Base-by-base conservation (phyloP, 768 basidiomycete genomes). In the Leucosporidium scottii region DNA sequence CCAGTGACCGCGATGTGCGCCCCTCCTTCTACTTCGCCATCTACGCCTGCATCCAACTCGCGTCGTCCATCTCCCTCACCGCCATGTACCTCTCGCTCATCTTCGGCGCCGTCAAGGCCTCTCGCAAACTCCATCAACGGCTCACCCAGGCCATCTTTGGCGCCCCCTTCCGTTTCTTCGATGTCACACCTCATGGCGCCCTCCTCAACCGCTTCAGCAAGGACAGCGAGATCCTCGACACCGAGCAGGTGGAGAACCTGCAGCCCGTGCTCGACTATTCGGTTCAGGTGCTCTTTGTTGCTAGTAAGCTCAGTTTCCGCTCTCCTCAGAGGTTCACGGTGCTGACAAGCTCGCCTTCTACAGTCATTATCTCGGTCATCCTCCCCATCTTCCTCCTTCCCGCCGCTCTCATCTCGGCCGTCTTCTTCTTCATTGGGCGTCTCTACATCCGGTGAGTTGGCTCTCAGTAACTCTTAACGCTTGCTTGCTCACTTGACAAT, bases 391-490 rank as follows among this genome's bases (percentile, higher is more conserved):
- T 71, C 56, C 59, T 71, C 5, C 36, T 71, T 1, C 69, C 69
- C 1, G 70, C 65, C 3, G 34, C 60, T 34, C 31, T 76, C 21
- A 79, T 81, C 64, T 70, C 68, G 36, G 28, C 68, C n/a, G 49
- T 76, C 13, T 81, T 80, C 65, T 65, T 63, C 64, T 20, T 72
- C 34, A 73, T 79, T 59, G 80, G 80, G 0, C 64, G 74, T 8
- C 69, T 80, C 9, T 81, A 81, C 73, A 75, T 81, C 20, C 65
- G 68, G 67, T 67, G 7, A 4, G 49, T 15, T 31, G 5, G 8
- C 15, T 44, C 39, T 44, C 39, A n/a, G 8, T 44, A 2, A 2
- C 1, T 21, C 18, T 31, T 28, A 34, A 10, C 34, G 4, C 34
- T 34, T 10, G 34, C 10, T 34, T 34, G 34, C 39, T 44, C 39